Conservation (phyloP, 108 stramenopile species). For the Mayamaea pseudoterrestris region DNA sequence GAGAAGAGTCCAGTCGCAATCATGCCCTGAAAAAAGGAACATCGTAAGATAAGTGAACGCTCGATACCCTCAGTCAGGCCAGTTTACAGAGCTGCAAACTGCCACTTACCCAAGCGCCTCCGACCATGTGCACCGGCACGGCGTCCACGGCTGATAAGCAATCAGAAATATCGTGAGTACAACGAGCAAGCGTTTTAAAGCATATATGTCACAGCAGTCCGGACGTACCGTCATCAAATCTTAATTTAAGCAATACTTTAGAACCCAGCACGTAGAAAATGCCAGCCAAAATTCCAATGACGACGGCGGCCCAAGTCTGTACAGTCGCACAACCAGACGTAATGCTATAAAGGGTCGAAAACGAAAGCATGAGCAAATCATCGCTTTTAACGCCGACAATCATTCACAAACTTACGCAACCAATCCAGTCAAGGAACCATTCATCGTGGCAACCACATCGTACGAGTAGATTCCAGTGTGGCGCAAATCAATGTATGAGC, state of each 20-base stretch:
- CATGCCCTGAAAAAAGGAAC: too few relatives aligned
- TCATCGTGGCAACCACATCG: slow-evolving; percentile 42
- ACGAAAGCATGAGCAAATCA: too few relatives aligned
- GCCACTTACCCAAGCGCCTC: slow-evolving; percentile 53
- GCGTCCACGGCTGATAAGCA: slow-evolving; percentile 82
- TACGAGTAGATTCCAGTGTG: slow-evolving; percentile 26
- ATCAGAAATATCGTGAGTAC: slow-evolving; percentile 47
- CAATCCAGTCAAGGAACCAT: slow-evolving; percentile 44
- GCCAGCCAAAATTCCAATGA: slow-evolving; percentile 60
- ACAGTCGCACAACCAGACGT: slow-evolving; percentile 15
- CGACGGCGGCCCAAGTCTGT: slow-evolving; percentile 64
- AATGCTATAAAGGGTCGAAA: too few relatives aligned
- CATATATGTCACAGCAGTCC: too few relatives aligned
- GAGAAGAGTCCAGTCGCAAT: slow-evolving; percentile 42
- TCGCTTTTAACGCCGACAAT: too few relatives aligned
- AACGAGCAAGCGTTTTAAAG: slow-evolving; percentile 52
- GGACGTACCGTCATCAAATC: slow-evolving; percentile 81
- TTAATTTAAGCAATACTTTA: slow-evolving; percentile 29
- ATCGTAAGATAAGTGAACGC: too few relatives aligned
- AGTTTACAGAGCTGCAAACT: too few relatives aligned
- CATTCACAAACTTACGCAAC: too few relatives aligned
- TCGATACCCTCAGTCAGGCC: too few relatives aligned
- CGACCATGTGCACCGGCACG: slow-evolving; percentile 49
- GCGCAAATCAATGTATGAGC: slow-evolving; percentile 21
- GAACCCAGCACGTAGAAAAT: slow-evolving; percentile 31